A percentile compares a stretch with the other conserved stretches of the same genome.
Conservation (phyloP, 495 filamentous ascomycete species). For the Hypoxylon fragiforme region DNA sequence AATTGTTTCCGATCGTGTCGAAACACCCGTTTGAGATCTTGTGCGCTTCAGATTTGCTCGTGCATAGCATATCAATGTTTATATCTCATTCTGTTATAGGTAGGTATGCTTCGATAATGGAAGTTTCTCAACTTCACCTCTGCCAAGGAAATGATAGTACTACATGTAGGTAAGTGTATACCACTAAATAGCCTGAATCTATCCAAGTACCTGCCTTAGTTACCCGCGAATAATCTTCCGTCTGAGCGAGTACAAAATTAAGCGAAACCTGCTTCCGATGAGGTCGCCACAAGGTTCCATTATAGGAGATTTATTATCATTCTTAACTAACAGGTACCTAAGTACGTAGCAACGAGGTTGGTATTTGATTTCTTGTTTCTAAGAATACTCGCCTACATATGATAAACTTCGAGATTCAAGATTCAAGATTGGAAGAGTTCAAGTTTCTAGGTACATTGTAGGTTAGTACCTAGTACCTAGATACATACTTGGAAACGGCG, state of each 20-base stretch:
- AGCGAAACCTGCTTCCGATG: conserved; percentile 10
- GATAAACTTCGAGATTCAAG: too few species aligned
- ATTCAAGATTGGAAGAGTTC: too few species aligned
- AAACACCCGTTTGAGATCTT: conserved; percentile 15
- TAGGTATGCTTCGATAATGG: conserved; percentile 1
- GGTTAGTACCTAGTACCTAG: conserved; percentile 3
- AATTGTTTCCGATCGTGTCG: conserved; percentile 22
- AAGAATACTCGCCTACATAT: conserved; percentile 27
- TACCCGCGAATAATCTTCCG: conserved; percentile 10
- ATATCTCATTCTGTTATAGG: conserved; percentile 3
- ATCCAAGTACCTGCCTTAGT: not conserved
- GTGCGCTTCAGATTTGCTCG: conserved; percentile 10
- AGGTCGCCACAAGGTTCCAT: conserved; percentile 12
- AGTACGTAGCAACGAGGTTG: too few species aligned
- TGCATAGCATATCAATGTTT: conserved; percentile 7
- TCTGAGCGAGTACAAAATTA: conserved; percentile 13
- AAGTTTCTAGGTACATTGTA: conserved; percentile 2
- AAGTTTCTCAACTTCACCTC: conserved; percentile 18
- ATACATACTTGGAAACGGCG: not conserved
- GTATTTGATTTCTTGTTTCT: conserved; percentile 21
- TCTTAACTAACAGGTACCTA: too few species aligned
- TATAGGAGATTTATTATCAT: not conserved
- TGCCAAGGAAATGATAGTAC: conserved; percentile 13
- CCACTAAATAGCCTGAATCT: conserved; percentile 26
- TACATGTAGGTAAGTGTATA: not conserved